phyloP scores from a whole-genome alignment of 2,329 filamentous ascomycete genomes.

The Stemphylium beticola region DNA sequence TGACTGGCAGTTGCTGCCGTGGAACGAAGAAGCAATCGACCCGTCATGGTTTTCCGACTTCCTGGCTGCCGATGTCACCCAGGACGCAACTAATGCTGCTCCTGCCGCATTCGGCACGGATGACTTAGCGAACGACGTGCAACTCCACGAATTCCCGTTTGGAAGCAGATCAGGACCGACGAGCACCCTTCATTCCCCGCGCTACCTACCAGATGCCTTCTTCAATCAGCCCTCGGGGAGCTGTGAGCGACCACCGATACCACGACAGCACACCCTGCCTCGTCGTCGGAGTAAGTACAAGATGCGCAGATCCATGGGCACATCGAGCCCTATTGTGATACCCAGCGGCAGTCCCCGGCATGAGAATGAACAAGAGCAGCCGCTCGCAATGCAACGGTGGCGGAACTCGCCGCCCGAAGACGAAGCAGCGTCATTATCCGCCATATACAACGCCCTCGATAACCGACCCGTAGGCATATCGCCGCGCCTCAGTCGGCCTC shows the following conservation, averaged over 20 bases:
- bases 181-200: background rate
- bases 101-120: slow-evolving; percentile 2
- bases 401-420: slow-evolving; percentile 69
- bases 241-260: background rate
- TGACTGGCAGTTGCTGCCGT: slow-evolving; percentile 1
- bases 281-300: slow-evolving; percentile 26
- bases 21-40: slow-evolving; percentile 9
- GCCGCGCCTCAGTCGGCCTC: slow-evolving; percentile 29
- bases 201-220: background rate
- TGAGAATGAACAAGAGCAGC: slow-evolving; percentile 12
- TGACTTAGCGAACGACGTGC: background rate
- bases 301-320: slow-evolving; percentile 12
- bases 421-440: slow-evolving; percentile 67
- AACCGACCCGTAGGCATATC: slow-evolving; percentile 11
- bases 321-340: slow-evolving; percentile 17
- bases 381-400: slow-evolving; percentile 66
- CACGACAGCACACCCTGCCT: slow-evolving; percentile 20
- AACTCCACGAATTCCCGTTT: background rate
- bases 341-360: background rate
- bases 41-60: slow-evolving; percentile 6
- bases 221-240: background rate
- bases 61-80: slow-evolving; percentile 1
- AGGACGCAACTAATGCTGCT: background rate
- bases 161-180: background rate
- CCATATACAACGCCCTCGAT: slow-evolving; percentile 65